Evolutionary conservation across 2,329 filamentous ascomycete species (phyloP), one percentile per base, ranked within the genome.

Genomic region (Fusarium dimerum): DNA sequence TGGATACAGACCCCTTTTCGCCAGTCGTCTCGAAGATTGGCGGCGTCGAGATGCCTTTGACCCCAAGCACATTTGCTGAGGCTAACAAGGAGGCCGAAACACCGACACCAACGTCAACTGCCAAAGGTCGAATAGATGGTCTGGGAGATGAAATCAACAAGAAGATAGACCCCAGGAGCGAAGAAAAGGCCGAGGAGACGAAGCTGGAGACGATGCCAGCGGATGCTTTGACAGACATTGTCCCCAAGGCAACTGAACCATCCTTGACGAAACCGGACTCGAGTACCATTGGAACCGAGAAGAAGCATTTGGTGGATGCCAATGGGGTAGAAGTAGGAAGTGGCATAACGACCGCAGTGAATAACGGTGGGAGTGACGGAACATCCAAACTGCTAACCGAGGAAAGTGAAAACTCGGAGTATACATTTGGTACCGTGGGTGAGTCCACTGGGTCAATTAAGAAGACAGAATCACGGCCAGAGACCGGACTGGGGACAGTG

Each of bases 51-150:
- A 43, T 57, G 9, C 58, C 57, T 13, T 47, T 55, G 36, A 61
- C 57, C 40, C 61, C 57, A 5, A 61, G 39, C 57, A 34, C 50
- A 53, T 12, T 48, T 43, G 7, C 50, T 52, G 42, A 61, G 52
- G 16, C 55, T 48, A 52, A 40, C 11, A 45, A 52, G 46, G 47
- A 34, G 17, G 39, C 20, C 13, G 32, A 36, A 20, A 51, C 47
- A 18, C 36, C 48, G 10, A 34, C 42, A 15, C 39, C 39, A 16
- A n/a, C 17, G 39, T 16, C n/a, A n/a, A 20, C 39, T n/a, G 39
- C 39, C 39, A 16, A 16, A 20, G 39, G 17, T 10, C n/a, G 17
- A 16, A 16, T 17, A 10, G 39, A 16, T 40, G 13, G 10, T 9
- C 10, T 36, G 5, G 32, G 5, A 36, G 32, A 11, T 15, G 32